A percentile compares a stretch with the other conserved stretches of the same genome.
phyloP scores from a whole-genome alignment of 2,329 filamentous ascomycete species.

The Diaporthe eres region DNA sequence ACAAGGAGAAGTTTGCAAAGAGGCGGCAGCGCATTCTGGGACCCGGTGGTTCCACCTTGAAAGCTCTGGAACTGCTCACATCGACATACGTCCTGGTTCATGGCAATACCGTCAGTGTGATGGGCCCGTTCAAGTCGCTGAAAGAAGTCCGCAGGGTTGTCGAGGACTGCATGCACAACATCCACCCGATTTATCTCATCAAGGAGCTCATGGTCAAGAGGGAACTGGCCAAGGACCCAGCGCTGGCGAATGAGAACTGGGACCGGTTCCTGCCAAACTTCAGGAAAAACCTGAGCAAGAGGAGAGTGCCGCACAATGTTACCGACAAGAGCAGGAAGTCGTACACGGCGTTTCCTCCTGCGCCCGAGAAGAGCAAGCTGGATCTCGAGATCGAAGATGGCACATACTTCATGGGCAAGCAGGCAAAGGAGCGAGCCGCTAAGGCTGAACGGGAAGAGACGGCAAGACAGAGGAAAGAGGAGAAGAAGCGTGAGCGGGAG shows the following conservation, averaged over 20 bases:
- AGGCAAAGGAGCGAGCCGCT: conserved; percentile 87
- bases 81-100: conserved; percentile 95
- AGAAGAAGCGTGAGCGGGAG: conserved; percentile 87
- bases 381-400: conserved; percentile 98
- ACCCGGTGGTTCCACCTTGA: conserved; percentile 91
- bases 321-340: conserved; percentile 94
- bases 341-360: conserved; percentile 97
- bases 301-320: conserved; percentile 85
- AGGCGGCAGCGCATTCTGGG: conserved; percentile 92
- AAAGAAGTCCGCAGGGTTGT: conserved; percentile 93
- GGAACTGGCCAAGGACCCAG: conserved; percentile 84
- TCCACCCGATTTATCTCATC: conserved; percentile 91
- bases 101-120: conserved; percentile 92
- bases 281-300: conserved; percentile 89
- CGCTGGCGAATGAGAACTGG: conserved; percentile 90
- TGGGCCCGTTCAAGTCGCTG: conserved; percentile 93
- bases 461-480: conserved; percentile 88
- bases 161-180: conserved; percentile 96
- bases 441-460: conserved; percentile 86
- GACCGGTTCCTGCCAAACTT: conserved; percentile 97
- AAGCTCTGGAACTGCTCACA: conserved; percentile 93
- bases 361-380: conserved; percentile 98
- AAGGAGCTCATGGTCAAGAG: conserved; percentile 87
- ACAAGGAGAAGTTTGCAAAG: conserved; percentile 97
- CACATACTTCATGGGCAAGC: conserved; percentile 95